These are phyloP conservation scores for Daldinia vernicosa DNA, from an alignment of 495 filamentous ascomycete genomes.

Conservation along the genomic window DNA sequence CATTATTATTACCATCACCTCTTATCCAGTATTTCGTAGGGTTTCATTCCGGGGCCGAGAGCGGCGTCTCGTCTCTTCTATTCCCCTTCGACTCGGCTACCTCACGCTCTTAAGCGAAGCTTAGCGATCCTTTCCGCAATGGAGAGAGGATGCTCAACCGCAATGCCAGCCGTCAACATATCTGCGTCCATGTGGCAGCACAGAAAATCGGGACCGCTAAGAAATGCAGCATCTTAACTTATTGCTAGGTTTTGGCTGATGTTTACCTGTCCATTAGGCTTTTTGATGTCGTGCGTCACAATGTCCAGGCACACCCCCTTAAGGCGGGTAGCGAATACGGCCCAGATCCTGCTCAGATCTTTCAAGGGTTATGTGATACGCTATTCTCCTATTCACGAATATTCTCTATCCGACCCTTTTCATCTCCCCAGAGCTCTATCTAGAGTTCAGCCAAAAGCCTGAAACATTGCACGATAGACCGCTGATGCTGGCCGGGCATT, in stretches of 20 bases:
- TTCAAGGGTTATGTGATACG: slow-evolving; percentile 10
- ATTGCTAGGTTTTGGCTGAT: slow-evolving; percentile 41
- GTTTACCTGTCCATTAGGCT: slow-evolving; percentile 39
- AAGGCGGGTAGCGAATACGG: slow-evolving; percentile 18
- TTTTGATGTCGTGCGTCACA: slow-evolving; percentile 39
- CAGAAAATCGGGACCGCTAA: slow-evolving; percentile 31
- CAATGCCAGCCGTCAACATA: slow-evolving; percentile 11
- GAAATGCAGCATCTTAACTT: slow-evolving; percentile 29
- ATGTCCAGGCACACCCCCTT: slow-evolving; percentile 19
- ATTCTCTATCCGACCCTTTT: slow-evolving; percentile 13
- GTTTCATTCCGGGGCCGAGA: slow-evolving; percentile 40
- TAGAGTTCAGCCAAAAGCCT: slow-evolving; percentile 42
- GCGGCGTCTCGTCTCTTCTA: slow-evolving; percentile 26
- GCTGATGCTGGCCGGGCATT: slow-evolving; percentile 32
- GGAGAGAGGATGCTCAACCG: slow-evolving; percentile 4
- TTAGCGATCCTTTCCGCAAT: slow-evolving; percentile 17
- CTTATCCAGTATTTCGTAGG: slow-evolving; percentile 23
- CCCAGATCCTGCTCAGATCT: slow-evolving; percentile 24
- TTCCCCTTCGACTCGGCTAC: slow-evolving; percentile 14
- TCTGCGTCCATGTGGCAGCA: slow-evolving; percentile 25
- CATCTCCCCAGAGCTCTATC: slow-evolving; percentile 18
- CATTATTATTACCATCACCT: slow-evolving; percentile 29
- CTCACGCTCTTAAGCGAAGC: slow-evolving; percentile 15
- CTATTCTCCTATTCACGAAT: slow-evolving; percentile 16
- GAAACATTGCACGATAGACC: slow-evolving; percentile 23